These are phyloP conservation scores for Halteria grandinella DNA, from an alignment of 73 alveolate genomes.

Conservation along the genomic window DNA sequence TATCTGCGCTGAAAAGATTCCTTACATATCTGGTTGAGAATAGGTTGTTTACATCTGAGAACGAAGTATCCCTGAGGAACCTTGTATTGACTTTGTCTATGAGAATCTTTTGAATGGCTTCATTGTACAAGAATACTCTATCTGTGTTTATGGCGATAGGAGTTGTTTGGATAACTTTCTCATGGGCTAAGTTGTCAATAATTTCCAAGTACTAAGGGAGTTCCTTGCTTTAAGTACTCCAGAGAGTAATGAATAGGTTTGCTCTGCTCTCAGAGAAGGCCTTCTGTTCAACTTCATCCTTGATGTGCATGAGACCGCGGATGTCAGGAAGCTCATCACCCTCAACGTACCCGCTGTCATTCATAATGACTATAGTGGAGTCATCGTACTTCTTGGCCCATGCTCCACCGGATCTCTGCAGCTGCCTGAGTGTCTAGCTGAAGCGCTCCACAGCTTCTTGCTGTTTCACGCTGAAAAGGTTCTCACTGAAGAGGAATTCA, in stretches of 20 bases:
- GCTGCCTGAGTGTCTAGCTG: background rate
- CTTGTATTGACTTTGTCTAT: background rate
- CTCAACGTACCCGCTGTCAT: slow-evolving; percentile 18
- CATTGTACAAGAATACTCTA: slow-evolving; percentile 17
- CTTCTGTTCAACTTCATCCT: slow-evolving; percentile 15
- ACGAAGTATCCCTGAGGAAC: slow-evolving; percentile 18
- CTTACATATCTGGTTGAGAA: slow-evolving; percentile 13
- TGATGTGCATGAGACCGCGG: slow-evolving; percentile 18
- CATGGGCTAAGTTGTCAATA: background rate
- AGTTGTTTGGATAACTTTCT: background rate
- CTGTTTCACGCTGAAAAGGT: background rate
- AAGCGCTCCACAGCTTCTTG: background rate
- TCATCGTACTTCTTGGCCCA: slow-evolving; percentile 30
- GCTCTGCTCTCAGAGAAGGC: background rate
- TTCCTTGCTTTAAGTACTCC: slow-evolving; percentile 1
- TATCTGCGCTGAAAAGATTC: background rate
- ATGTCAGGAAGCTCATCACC: slow-evolving; percentile 27
- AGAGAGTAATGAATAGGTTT: background rate
- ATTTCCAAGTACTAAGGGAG: background rate
- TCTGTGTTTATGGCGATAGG: slow-evolving; percentile 7
- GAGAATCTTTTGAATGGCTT: slow-evolving; percentile 20
- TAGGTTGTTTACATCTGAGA: slow-evolving; percentile 9
- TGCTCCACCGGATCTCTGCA: too few species aligned
- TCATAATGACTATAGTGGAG: slow-evolving; percentile 1
- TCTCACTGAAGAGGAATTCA: slow-evolving; percentile 28